phyloP scores from a whole-genome alignment of 1,284 basidiomycete genomes.

The Tylopilus sp. region DNA sequence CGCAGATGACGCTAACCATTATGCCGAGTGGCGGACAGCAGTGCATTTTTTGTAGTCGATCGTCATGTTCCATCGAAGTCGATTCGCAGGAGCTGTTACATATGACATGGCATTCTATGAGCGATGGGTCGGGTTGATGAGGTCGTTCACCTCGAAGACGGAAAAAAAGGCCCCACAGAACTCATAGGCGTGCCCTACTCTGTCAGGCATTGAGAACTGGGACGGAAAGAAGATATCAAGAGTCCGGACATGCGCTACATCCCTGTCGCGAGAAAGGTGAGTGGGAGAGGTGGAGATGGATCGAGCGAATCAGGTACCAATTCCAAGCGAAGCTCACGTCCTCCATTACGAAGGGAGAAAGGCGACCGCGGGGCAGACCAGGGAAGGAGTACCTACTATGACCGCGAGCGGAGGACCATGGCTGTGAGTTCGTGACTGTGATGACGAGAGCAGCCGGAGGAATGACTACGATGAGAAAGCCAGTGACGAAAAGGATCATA shows the following conservation, averaged over 20 bases:
- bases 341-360: constrained; percentile 25
- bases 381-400: constrained; percentile 16
- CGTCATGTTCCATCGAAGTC: constrained; percentile 6
- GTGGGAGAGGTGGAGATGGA: constrained; percentile 28
- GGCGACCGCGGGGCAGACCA: constrained; percentile 6
- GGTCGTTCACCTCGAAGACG: too few species aligned
- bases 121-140: constrained; percentile 97
- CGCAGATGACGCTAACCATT: constrained; percentile 19
- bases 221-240: constrained; percentile 45
- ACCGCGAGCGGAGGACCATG: constrained; percentile 32
- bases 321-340: constrained; percentile 30
- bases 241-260: constrained; percentile 64
- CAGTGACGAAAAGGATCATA: constrained; percentile 22
- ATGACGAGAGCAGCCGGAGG: constrained; percentile 11
- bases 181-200: constrained; percentile 76
- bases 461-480: constrained; percentile 16
- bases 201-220: constrained; percentile 84
- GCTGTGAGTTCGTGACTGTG: constrained; percentile 17
- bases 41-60: constrained; percentile 49
- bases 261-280: constrained; percentile 66
- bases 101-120: constrained; percentile 1
- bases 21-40: constrained; percentile 61
- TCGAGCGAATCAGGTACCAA: constrained; percentile 23
- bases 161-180: constrained; percentile 57
- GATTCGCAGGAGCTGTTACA: constrained; percentile 24